Evolutionary conservation across 352 stramenopile genomes (phyloP), one percentile per base, ranked within the genome.

Genomic region (Phytopythium montanum): DNA sequence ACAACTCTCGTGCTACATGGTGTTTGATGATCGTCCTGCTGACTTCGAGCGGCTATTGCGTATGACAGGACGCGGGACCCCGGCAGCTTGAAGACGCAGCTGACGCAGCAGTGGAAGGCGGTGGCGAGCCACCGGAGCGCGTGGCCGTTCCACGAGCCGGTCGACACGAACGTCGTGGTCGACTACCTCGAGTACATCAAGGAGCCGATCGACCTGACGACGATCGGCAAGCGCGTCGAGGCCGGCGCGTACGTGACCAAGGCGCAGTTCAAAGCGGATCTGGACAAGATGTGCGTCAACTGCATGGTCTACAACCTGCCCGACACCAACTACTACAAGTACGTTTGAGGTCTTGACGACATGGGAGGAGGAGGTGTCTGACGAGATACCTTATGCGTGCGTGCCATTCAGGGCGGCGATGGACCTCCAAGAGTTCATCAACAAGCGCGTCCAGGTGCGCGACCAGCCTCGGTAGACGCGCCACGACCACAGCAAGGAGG

Each of bases 151-250:
- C 90, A 97, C 34, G 96, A 99, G 64, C 97, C 97, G 0, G 97
- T 99, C 10, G 88, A 99, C 73, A 97, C 85, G 34, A 89, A 68
- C 46, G 83, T 98, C 52, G 97, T 99, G 2, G 80, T 94, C 10
- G 97, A 99, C 79, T 99, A 99, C 79, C 70, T 98, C 31, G 89
- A 98, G 23, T 86, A 98, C 58, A 96, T 99, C 55, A 97, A 96
- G 63, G 85, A 98, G 33, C 97, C 97, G 0, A 96, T 99, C n/a
- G 86, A 95, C 54, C 71, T 96, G 33, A 75, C 87, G 60, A 66
- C 92, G 33, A 89, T 94, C 52, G 76, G 82, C 48, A 95, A 94
- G 65, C 79, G 84, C 28, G 92, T 95, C 38, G 86, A 94, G 48
- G 84, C 68, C 42, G 83, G 87, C 3, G 52, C 73, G 52, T 99